Percentiles rank a stretch among this genome's conserved stretches.
Evolutionary conservation across 331 rosid genomes (phyloP).

Genomic region (Quercus lobata): DNA sequence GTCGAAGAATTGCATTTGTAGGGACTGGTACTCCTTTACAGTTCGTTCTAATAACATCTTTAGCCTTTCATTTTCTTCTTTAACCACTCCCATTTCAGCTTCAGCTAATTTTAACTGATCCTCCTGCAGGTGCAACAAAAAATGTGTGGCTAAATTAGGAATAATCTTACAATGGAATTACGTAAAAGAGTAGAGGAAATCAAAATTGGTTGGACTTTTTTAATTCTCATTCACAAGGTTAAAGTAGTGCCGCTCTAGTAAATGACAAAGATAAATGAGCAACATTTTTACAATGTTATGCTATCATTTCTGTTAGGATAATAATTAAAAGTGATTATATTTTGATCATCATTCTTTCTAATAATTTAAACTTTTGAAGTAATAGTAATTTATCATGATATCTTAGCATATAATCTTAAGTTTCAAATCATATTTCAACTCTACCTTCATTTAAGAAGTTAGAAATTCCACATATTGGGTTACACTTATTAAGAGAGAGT

Average conservation of each 20-base stretch:
- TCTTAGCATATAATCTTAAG: too few relatives aligned
- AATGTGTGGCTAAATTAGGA: neutral
- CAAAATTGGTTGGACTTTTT: too few relatives aligned
- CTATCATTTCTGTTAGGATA: neutral
- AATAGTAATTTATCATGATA: too few relatives aligned
- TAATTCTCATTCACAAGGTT: too few relatives aligned
- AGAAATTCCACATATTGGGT: too few relatives aligned
- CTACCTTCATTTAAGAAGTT: too few relatives aligned
- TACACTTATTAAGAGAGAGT: too few relatives aligned
- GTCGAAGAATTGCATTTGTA: conserved; percentile 32
- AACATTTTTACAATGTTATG: neutral
- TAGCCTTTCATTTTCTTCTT: conserved; percentile 52
- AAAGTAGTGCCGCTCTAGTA: too few relatives aligned
- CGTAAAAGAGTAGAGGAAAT: neutral
- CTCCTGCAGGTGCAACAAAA: conserved; percentile 16
- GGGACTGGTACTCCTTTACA: conserved; percentile 34
- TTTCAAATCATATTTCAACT: too few relatives aligned
- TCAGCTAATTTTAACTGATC: conserved; percentile 29
- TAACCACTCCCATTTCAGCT: conserved; percentile 39
- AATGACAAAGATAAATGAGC: neutral
- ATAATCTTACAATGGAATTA: neutral
- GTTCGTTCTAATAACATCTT: conserved; percentile 24
- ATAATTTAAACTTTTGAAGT: too few relatives aligned
- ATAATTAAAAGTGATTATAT: too few relatives aligned
- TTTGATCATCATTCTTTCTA: too few relatives aligned